A percentile compares a stretch with the other conserved stretches of the same genome.
Conservation (phyloP, 768 basidiomycete species). For the Leccinum aurantiacum region DNA sequence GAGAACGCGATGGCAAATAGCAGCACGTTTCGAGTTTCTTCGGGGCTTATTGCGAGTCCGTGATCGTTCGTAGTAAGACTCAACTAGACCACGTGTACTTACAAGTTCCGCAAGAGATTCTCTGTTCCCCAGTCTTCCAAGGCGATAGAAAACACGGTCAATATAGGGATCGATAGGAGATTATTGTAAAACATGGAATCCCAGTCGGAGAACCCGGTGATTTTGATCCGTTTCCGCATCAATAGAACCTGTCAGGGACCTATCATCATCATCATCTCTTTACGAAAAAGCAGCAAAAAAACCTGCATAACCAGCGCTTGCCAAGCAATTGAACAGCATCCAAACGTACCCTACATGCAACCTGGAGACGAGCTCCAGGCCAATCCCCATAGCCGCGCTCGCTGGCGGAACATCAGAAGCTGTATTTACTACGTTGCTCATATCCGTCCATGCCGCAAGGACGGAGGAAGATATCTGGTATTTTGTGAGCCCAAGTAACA, state of each 20-base stretch:
- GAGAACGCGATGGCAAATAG: slow-evolving; percentile 91
- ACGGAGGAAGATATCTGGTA: slow-evolving; percentile 84
- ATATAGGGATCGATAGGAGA: slow-evolving; percentile 87
- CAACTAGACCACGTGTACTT: slow-evolving; percentile 4
- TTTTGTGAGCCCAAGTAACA: not conserved
- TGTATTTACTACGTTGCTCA: slow-evolving; percentile 41
- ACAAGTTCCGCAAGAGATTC: slow-evolving; percentile 73
- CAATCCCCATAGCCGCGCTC: slow-evolving; percentile 28
- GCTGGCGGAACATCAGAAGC: slow-evolving; percentile 23
- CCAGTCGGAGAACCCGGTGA: slow-evolving; percentile 95
- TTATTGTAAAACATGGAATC: slow-evolving; percentile 99
- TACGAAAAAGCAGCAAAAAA: not conserved
- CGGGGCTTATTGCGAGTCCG: slow-evolving; percentile 56
- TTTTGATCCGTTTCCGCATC: slow-evolving; percentile 96
- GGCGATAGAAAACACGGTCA: slow-evolving; percentile 77
- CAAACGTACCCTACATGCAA: slow-evolving; percentile 88
- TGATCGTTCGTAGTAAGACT: not conserved
- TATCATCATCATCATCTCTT: slow-evolving; percentile 6
- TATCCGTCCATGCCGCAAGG: slow-evolving; percentile 96
- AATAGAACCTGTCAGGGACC: slow-evolving; percentile 66
- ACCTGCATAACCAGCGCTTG: slow-evolving; percentile 87
- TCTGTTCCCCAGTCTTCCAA: slow-evolving; percentile 87
- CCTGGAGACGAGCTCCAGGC: slow-evolving; percentile 39
- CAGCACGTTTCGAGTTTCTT: slow-evolving; percentile 72
- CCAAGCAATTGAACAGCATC: slow-evolving; percentile 93